phyloP scores from a whole-genome alignment of 208 protist genomes.

The Crithidia expoeki region DNA sequence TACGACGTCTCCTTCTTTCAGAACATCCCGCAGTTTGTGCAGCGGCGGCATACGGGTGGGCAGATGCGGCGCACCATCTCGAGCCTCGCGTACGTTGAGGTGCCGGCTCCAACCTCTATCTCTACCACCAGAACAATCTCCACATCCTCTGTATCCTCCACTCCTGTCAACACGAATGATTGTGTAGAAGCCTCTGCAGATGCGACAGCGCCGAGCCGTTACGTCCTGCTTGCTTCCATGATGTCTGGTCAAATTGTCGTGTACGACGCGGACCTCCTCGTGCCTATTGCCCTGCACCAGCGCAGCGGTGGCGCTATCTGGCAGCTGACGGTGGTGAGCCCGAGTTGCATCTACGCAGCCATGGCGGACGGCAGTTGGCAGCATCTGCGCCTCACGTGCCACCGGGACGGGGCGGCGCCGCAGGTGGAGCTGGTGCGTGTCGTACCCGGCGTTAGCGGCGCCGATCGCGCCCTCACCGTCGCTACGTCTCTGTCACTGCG shows the following conservation, averaged over 20 bases:
- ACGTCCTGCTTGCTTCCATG: slow-evolving; percentile 67
- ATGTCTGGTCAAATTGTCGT: slow-evolving; percentile 86
- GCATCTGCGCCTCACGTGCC: slow-evolving; percentile 43
- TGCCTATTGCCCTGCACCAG: slow-evolving; percentile 74
- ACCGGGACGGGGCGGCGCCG: slow-evolving; percentile 17
- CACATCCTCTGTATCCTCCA: not conserved
- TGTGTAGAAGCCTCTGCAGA: not conserved
- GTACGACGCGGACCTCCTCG: slow-evolving; percentile 70
- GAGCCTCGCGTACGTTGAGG: slow-evolving; percentile 53
- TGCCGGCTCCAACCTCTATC: slow-evolving; percentile 4
- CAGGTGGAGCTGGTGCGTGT: slow-evolving; percentile 66
- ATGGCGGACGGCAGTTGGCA: slow-evolving; percentile 55
- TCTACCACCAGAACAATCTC: not conserved
- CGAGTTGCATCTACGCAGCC: slow-evolving; percentile 44
- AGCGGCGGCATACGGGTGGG: slow-evolving; percentile 77
- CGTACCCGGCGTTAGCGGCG: slow-evolving; percentile 72
- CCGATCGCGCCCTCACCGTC: slow-evolving; percentile 84
- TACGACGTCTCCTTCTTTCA: slow-evolving; percentile 73
- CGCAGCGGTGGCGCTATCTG: slow-evolving; percentile 85
- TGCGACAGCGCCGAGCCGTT: not conserved
- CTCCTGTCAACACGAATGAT: not conserved
- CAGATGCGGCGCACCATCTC: slow-evolving; percentile 72
- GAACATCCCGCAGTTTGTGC: slow-evolving; percentile 82
- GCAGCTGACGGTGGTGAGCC: slow-evolving; percentile 55
- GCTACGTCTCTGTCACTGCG: slow-evolving; percentile 22